Conservation (phyloP, 345 rosid genomes). For the Pistacia integerrima region DNA sequence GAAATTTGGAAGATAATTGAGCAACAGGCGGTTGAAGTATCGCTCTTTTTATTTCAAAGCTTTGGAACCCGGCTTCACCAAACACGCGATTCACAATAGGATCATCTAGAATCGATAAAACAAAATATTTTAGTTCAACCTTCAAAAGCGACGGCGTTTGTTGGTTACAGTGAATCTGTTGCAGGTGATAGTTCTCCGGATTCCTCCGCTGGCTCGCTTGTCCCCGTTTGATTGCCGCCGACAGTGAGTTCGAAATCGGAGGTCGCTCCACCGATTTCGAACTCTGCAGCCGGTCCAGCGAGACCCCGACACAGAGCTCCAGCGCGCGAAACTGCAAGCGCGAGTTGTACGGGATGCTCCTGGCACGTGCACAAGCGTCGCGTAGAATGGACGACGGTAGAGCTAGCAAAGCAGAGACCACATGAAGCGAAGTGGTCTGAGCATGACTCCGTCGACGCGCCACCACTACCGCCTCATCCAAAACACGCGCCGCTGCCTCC, state of each 20-base stretch:
- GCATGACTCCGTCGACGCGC: conserved; percentile 69
- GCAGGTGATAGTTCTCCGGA: conserved; percentile 77
- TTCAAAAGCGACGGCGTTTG: conserved; percentile 50
- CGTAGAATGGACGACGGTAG: conserved; percentile 58
- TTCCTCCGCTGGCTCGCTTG: conserved; percentile 88
- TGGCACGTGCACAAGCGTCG: conserved; percentile 62
- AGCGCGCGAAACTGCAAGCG: conserved; percentile 65
- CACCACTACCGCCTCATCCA: conserved; percentile 66
- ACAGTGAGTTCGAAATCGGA: conserved; percentile 74
- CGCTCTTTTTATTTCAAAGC: conserved; percentile 61
- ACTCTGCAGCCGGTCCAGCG: conserved; percentile 59
- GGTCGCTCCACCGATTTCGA: conserved; percentile 47
- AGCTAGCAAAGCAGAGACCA: conserved; percentile 57
- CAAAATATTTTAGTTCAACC: conserved; percentile 61
- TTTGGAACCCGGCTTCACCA: conserved; percentile 69
- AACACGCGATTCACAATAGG: conserved; percentile 71
- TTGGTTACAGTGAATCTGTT: conserved; percentile 46
- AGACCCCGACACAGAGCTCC: conserved; percentile 64
- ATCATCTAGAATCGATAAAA: conserved; percentile 69
- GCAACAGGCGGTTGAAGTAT: conserved; percentile 58
- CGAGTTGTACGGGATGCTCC: conserved; percentile 38
- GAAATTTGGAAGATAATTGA: conserved; percentile 31
- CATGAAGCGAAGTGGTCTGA: conserved; percentile 76
- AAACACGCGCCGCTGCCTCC: conserved; percentile 62
- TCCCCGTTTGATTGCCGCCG: conserved; percentile 94